These are phyloP conservation scores for Auriscalpium microsporum DNA, from an alignment of 768 basidiomycete genomes.

Conservation along the genomic window DNA sequence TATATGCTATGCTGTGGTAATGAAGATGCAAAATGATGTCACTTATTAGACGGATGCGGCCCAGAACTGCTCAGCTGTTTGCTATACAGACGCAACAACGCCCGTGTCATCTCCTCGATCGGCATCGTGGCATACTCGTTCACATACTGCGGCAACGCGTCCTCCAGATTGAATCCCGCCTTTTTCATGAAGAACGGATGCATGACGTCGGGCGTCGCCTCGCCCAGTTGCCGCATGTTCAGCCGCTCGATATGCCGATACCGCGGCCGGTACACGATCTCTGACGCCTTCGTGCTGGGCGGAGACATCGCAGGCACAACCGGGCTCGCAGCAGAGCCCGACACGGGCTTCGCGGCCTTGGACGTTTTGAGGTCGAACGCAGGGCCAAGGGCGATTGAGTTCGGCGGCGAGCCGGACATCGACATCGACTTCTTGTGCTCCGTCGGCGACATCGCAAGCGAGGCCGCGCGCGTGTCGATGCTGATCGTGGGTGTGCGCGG, in stretches of 20 bases:
- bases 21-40: too few relatives aligned
- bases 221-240: slow-evolving; percentile 78
- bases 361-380: background rate
- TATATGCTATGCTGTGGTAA: too few relatives aligned
- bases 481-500: background rate
- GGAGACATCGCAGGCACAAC: background rate
- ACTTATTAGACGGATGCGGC: background rate
- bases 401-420: background rate
- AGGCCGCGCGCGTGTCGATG: background rate
- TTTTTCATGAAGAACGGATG: slow-evolving; percentile 83
- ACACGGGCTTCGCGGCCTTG: too few relatives aligned
- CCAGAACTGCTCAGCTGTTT: slow-evolving; percentile 47
- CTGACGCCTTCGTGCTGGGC: slow-evolving; percentile 15
- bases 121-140: slow-evolving; percentile 82
- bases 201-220: slow-evolving; percentile 85
- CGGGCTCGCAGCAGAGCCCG: too few relatives aligned
- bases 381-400: background rate
- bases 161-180: slow-evolving; percentile 75
- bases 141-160: slow-evolving; percentile 79
- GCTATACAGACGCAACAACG: slow-evolving; percentile 67
- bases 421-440: background rate
- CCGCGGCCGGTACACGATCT: slow-evolving; percentile 46
- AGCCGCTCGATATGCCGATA: slow-evolving; percentile 66
- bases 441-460: background rate
- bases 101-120: slow-evolving; percentile 78